Conservation (phyloP, 495 filamentous ascomycete genomes). For the Penicillium mononematosum region DNA sequence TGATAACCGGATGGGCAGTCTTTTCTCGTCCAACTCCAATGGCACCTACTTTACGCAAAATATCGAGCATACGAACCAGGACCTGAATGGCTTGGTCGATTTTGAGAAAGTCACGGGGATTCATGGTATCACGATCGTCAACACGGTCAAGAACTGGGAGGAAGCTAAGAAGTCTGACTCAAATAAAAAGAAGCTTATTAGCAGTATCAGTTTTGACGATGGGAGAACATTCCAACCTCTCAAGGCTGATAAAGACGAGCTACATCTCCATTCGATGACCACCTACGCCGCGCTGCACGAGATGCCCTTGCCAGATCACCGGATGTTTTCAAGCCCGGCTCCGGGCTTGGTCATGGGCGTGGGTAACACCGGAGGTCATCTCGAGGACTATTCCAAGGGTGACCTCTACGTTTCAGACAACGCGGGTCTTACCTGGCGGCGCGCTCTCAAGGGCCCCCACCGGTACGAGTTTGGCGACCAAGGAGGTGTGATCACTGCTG, state of each 20-base stretch:
- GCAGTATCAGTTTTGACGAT: constrained; percentile 90
- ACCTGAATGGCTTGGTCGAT: constrained; percentile 68
- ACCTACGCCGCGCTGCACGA: constrained; percentile 39
- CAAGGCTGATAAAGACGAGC: constrained; percentile 54
- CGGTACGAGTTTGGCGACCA: constrained; percentile 94
- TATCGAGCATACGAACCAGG: constrained; percentile 85
- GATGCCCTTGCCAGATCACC: constrained; percentile 64
- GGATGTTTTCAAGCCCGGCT: constrained; percentile 90
- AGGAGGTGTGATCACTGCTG: constrained; percentile 80
- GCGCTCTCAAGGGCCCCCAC: constrained; percentile 74
- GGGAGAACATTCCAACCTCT: constrained; percentile 72
- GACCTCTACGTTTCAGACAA: constrained; percentile 88
- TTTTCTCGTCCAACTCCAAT: constrained; percentile 93
- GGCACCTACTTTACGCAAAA: constrained; percentile 93
- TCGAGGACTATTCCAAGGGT: constrained; percentile 64
- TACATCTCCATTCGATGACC: constrained; percentile 92
- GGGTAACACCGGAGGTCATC: constrained; percentile 77
- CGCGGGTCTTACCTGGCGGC: constrained; percentile 79
- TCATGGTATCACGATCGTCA: constrained; percentile 88
- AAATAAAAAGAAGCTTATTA: constrained; percentile 63
- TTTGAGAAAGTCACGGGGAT: constrained; percentile 90
- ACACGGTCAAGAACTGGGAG: constrained; percentile 82
- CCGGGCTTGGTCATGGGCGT: constrained; percentile 91
- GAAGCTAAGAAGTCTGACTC: constrained; percentile 58
- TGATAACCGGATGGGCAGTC: constrained; percentile 70